A percentile compares a stretch with the other conserved stretches of the same genome.
phyloP scores from a whole-genome alignment of 768 basidiomycete species.

The Sporobolomyces pararoseus region DNA sequence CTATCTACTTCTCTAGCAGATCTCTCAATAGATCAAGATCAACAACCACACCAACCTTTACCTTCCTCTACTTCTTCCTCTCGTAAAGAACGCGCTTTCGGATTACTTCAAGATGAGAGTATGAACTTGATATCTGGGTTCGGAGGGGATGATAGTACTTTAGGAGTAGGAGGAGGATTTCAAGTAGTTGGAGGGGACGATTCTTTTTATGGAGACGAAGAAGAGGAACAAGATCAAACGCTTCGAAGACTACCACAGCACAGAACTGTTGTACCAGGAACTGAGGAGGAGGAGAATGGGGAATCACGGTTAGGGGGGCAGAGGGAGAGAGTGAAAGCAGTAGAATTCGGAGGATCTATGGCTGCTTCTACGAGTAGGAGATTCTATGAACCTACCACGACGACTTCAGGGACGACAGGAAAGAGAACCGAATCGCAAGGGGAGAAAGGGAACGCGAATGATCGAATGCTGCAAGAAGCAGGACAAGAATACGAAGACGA shows the following conservation, averaged over 20 bases:
- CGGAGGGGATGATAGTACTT: too few relatives aligned
- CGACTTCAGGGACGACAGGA: neutral
- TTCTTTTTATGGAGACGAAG: neutral
- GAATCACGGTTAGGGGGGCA: neutral
- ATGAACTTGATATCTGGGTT: neutral
- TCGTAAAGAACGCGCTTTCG: neutral
- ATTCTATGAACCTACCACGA: too few relatives aligned
- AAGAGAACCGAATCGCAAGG: neutral
- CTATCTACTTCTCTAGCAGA: too few relatives aligned
- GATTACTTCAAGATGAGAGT: conserved; percentile 12
- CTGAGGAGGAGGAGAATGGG: neutral
- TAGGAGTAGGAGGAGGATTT: neutral
- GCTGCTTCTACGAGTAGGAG: neutral
- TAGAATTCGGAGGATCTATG: conserved; percentile 13
- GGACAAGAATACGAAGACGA: neutral
- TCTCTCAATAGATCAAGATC: too few relatives aligned
- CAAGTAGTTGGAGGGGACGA: neutral
- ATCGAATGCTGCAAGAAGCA: neutral
- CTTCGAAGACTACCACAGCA: too few relatives aligned
- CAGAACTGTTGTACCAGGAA: too few relatives aligned
- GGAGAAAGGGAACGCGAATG: neutral
- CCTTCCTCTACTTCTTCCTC: too few relatives aligned
- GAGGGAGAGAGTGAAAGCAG: neutral
- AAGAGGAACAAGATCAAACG: neutral
- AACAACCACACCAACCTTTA: too few relatives aligned